Conservation (phyloP, 2,329 filamentous ascomycete genomes). For the Hirsutella minnesotensis region DNA sequence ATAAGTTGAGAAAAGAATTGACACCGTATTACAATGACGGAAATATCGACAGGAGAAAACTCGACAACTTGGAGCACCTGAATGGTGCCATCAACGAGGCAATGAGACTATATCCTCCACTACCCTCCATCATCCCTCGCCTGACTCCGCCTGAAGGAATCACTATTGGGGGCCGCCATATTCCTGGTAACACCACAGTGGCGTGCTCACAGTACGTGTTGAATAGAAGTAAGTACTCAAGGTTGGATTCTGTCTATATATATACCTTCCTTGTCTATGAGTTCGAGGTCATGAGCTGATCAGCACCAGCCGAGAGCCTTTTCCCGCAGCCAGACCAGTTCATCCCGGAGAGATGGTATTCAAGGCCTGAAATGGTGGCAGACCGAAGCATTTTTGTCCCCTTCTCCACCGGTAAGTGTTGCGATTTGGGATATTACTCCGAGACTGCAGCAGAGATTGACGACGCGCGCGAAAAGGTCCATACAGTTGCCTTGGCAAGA, state of each 20-base stretch:
- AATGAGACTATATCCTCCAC: neutral
- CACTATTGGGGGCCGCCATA: neutral
- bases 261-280: too few relatives aligned
- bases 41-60: too few relatives aligned
- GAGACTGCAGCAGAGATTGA: too few relatives aligned
- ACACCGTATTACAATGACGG: too few relatives aligned
- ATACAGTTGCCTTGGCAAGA: neutral
- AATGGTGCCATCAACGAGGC: too few relatives aligned
- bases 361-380: neutral
- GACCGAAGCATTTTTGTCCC: neutral
- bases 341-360: neutral
- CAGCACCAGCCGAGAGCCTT: neutral
- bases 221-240: neutral
- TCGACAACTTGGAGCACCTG: too few relatives aligned
- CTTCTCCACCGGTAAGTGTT: neutral
- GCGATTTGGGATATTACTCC: too few relatives aligned
- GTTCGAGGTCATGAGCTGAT: neutral
- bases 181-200: neutral
- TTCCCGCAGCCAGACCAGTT: neutral
- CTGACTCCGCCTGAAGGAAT: neutral
- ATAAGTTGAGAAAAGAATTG: too few relatives aligned
- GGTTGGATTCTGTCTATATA: too few relatives aligned
- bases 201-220: neutral
- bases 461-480: too few relatives aligned
- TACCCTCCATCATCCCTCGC: neutral